These are phyloP conservation scores for Diaporthe humulicola DNA, from an alignment of 2,329 filamentous ascomycete genomes.

Conservation along the genomic window DNA sequence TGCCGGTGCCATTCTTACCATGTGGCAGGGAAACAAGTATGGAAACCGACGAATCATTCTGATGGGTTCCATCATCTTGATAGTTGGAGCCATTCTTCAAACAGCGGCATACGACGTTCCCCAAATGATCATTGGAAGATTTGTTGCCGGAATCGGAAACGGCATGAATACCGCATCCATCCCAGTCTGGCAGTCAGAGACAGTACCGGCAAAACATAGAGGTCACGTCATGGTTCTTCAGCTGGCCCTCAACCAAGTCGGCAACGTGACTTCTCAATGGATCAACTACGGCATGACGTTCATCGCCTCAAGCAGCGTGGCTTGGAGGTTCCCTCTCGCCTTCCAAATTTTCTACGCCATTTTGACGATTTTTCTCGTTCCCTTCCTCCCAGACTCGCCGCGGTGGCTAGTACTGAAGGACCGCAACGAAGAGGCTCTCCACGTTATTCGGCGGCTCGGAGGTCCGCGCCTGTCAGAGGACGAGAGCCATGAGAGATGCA, in stretches of 20 bases:
- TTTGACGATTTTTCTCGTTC: neutral
- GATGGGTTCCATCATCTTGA: neutral
- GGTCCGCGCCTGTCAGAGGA: neutral
- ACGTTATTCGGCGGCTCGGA: neutral
- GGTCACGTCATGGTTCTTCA: neutral
- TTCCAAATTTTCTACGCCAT: slow-evolving; percentile 1
- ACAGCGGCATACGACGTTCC: neutral
- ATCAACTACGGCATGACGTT: slow-evolving; percentile 14
- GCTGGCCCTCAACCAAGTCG: slow-evolving; percentile 3
- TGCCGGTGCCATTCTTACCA: neutral
- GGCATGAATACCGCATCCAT: slow-evolving; percentile 1
- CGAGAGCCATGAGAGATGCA: neutral
- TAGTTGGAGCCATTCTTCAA: neutral
- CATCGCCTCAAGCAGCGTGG: neutral
- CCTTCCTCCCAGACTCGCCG: slow-evolving; percentile 21
- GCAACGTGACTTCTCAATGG: slow-evolving; percentile 2
- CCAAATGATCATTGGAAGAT: slow-evolving; percentile 5
- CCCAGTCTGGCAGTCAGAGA: slow-evolving; percentile 13
- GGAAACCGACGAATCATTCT: neutral
- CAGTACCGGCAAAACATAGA: neutral
- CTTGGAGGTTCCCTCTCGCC: slow-evolving; percentile 3
- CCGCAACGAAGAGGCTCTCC: neutral
- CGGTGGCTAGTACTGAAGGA: slow-evolving; percentile 7
- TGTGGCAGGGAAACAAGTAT: neutral
- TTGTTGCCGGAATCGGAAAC: neutral